Base-by-base conservation (phyloP, 176 grass and related monocot genomes). In the Eremochloa ophiuroides region DNA sequence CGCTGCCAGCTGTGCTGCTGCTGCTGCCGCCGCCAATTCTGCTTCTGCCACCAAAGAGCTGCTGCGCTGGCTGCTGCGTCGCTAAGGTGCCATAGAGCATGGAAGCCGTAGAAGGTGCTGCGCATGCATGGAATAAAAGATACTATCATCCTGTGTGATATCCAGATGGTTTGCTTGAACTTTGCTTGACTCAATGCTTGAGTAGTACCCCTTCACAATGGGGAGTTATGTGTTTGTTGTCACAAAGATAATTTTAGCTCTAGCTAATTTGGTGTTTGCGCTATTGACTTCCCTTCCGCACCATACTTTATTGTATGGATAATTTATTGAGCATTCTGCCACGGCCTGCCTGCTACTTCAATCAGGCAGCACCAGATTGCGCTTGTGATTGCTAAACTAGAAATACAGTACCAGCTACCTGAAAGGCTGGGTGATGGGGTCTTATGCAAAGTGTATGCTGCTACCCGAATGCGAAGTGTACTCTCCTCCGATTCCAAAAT, bases 11-110 rank as follows among this genome's bases (percentile, higher is more conserved):
- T 60, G 66, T 73, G 72, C 79, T 75, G 77, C 88, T 62, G 40
- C 39, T 34, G 43, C 77, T 40, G 73, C 75, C 20, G 74, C 87
- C 22, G 65, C 87, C 85, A 63, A 73, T 85, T 60, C 83, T 76
- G 71, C 71, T 67, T 63, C 83, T 63, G 88, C 88, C 60, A 73
- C 67, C 18, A 89, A 89, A 88, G 83, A 85, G 73, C 79, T 86
- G 78, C 73, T 73, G 65, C 71, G 83, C 88, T 82, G 79, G 78
- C 83, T 78, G 79, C 30, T 74, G 38, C 78, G 47, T 25, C 68
- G 79, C 83, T 90, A 83, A 90, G 83, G 44, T 82, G 79, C 70
- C 61, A 27, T 90, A 85, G 47, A 86, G 30, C 59, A 34, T 90
- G 88, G 66, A 71, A 63, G 40, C 70, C 66, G 31, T 71, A 60